phyloP scores from a whole-genome alignment of 768 basidiomycete genomes.

The Chalciporus pseudorubinellus region DNA sequence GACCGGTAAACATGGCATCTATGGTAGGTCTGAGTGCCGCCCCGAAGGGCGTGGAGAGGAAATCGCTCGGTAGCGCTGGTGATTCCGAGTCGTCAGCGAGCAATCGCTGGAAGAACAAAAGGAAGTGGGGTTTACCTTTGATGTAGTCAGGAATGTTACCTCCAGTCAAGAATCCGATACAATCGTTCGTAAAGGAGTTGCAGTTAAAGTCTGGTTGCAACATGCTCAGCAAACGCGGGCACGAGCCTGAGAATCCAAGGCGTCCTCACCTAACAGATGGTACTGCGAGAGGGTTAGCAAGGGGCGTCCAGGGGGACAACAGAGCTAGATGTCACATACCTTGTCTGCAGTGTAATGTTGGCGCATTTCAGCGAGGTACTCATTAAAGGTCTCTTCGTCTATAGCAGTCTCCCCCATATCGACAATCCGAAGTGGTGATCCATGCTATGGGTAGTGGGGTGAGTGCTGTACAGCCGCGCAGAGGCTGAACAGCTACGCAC shows the following conservation, averaged over 20 bases:
- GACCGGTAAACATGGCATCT: constrained; percentile 76
- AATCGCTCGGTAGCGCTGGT: constrained; percentile 74
- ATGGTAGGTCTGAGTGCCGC: constrained; percentile 85
- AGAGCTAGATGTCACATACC: constrained; percentile 40
- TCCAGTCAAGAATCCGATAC: constrained; percentile 84
- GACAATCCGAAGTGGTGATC: constrained; percentile 63
- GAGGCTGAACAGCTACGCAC: constrained; percentile 44
- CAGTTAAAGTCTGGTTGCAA: constrained; percentile 77
- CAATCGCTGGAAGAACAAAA: not conserved
- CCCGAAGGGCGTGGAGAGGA: constrained; percentile 88
- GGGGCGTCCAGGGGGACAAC: not conserved
- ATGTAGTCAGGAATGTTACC: constrained; percentile 78
- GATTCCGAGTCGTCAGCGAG: not conserved
- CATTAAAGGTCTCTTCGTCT: constrained; percentile 82
- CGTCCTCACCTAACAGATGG: constrained; percentile 68
- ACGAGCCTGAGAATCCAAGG: not conserved
- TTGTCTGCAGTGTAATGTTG: constrained; percentile 88
- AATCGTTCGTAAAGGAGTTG: constrained; percentile 91
- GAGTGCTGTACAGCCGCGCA: not conserved
- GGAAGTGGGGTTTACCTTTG: constrained; percentile 47
- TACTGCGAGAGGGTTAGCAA: constrained; percentile 48
- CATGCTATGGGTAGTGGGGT: constrained; percentile 53
- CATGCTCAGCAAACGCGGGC: not conserved
- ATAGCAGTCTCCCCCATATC: constrained; percentile 78
- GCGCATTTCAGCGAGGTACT: constrained; percentile 75